phyloP scores from a whole-genome alignment of 345 rosid species.

The Camelina sativa region DNA sequence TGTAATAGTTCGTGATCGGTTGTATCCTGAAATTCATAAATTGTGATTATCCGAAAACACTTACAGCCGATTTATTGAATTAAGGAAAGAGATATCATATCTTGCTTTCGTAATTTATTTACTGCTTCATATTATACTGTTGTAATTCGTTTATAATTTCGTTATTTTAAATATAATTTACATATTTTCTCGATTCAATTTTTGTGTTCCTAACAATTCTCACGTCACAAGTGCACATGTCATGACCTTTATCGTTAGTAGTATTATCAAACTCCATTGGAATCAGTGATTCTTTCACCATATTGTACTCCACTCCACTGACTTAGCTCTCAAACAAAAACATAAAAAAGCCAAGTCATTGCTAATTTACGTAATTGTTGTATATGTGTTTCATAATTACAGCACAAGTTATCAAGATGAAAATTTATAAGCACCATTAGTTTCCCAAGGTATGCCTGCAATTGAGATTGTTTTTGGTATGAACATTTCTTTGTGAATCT shows the following conservation, averaged over 20 bases:
- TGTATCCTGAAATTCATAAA: too few species aligned
- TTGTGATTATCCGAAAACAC: too few species aligned
- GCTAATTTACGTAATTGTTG: background rate
- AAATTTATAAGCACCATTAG: background rate
- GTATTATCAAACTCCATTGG: constrained; percentile 9
- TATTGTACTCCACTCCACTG: background rate
- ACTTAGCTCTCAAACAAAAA: background rate
- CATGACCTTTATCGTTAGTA: constrained; percentile 8
- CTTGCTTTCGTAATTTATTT: too few species aligned
- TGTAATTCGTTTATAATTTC: too few species aligned
- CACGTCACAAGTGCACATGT: constrained; percentile 8
- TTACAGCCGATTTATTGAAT: too few species aligned
- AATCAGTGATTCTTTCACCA: constrained; percentile 2
- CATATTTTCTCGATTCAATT: too few species aligned
- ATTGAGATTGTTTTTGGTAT: constrained; percentile 12
- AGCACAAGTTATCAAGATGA: background rate
- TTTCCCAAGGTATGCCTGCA: background rate
- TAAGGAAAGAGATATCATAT: too few species aligned
- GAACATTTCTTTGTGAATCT: background rate
- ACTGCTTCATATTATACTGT: too few species aligned
- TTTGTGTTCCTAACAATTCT: background rate
- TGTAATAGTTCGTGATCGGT: too few species aligned
- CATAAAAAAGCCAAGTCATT: constrained; percentile 11
- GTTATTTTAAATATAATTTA: too few species aligned
- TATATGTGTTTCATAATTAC: constrained; percentile 21